These are phyloP conservation scores for Leccinum fibrillosum DNA, from an alignment of 768 basidiomycete species.

Conservation along the genomic window DNA sequence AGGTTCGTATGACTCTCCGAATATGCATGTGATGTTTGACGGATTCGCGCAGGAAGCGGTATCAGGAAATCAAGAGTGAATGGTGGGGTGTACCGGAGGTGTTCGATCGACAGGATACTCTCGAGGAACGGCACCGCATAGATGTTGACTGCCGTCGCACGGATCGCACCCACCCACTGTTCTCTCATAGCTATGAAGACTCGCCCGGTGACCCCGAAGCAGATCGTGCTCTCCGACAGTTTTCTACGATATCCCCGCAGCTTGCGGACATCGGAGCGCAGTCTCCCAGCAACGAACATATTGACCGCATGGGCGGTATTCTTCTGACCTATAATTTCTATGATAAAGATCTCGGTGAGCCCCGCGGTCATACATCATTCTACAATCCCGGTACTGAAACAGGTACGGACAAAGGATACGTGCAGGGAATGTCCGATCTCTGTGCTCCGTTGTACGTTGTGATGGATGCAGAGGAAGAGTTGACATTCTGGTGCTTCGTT, in stretches of 20 bases:
- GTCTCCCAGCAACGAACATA: slow-evolving; percentile 86
- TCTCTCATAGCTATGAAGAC: slow-evolving; percentile 48
- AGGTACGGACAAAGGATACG: slow-evolving; percentile 63
- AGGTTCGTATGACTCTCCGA: slow-evolving; percentile 37
- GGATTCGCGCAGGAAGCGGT: slow-evolving; percentile 51
- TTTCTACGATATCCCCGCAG: slow-evolving; percentile 74
- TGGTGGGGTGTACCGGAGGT: slow-evolving; percentile 86
- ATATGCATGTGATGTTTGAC: slow-evolving; percentile 10
- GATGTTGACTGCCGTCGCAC: slow-evolving; percentile 98
- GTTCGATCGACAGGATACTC: slow-evolving; percentile 72
- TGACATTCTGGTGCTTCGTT: slow-evolving; percentile 97
- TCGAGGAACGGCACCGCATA: slow-evolving; percentile 91
- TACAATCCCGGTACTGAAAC: slow-evolving; percentile 12
- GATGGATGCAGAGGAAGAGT: slow-evolving; percentile 81
- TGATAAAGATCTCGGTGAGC: slow-evolving; percentile 81
- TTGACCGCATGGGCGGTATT: slow-evolving; percentile 82
- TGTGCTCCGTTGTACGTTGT: slow-evolving; percentile 93
- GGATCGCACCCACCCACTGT: slow-evolving; percentile 90
- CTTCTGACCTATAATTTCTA: slow-evolving; percentile 90
- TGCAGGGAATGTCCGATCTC: slow-evolving; percentile 98
- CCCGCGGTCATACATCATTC: neutral
- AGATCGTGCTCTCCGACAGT: slow-evolving; percentile 44
- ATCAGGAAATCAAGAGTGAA: slow-evolving; percentile 66
- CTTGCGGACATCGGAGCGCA: slow-evolving; percentile 78
- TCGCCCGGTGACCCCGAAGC: slow-evolving; percentile 50